phyloP scores from a whole-genome alignment of 306 rosid genomes.

The Prunus dulcis region DNA sequence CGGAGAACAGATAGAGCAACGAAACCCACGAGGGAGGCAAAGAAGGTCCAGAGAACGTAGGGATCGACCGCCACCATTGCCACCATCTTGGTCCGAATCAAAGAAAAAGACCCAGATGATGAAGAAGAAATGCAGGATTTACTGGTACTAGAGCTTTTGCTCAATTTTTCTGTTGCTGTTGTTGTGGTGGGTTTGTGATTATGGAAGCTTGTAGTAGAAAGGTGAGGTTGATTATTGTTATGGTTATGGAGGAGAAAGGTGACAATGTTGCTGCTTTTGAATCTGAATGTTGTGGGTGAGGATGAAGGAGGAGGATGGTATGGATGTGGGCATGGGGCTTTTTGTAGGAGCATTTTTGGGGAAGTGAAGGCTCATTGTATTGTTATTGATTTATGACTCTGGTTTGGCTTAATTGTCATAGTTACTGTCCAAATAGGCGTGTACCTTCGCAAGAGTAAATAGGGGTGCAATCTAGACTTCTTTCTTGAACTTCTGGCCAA shows the following conservation, averaged over 20 bases:
- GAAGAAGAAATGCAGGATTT: background rate
- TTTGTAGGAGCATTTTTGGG: background rate
- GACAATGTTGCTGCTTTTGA: background rate
- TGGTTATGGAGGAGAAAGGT: background rate
- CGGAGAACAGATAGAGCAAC: constrained; percentile 23
- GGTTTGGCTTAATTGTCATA: background rate
- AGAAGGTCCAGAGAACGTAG: constrained; percentile 25
- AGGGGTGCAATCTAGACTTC: too few relatives aligned
- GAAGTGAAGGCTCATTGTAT: background rate
- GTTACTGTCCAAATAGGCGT: background rate
- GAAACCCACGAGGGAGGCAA: constrained; percentile 25
- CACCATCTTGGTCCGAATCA: constrained; percentile 14
- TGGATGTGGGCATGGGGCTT: background rate
- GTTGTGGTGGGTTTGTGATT: background rate
- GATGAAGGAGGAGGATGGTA: background rate
- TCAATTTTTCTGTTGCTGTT: background rate
- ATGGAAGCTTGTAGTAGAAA: background rate
- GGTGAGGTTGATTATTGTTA: background rate
- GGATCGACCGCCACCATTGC: constrained; percentile 23
- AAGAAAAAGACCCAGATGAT: background rate
- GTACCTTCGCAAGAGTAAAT: background rate
- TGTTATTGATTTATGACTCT: background rate
- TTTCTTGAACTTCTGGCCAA: too few relatives aligned
- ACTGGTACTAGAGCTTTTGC: background rate
- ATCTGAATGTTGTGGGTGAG: background rate